Evolutionary conservation across 2,329 filamentous ascomycete species (phyloP), one percentile per base, ranked within the genome.

Genomic region (Monascus ruber): DNA sequence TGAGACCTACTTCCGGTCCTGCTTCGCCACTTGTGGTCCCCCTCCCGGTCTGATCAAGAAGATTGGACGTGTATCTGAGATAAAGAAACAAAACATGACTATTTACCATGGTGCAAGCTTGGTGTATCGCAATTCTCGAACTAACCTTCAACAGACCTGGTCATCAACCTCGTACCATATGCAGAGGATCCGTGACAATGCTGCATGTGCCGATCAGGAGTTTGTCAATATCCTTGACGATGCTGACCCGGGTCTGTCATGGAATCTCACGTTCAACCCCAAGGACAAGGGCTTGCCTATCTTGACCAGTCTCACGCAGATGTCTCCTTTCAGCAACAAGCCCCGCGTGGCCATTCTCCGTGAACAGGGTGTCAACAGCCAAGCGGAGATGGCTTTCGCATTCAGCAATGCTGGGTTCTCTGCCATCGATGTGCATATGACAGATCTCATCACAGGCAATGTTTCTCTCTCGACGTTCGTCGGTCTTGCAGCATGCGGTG

Each of bases 331-430:
- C 56, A 72, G 71, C 45, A 74, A 63, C 33, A 78, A 76, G 54
- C 83, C 84, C 1, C 78, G 80, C 27, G 88, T 98, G 24, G 91
- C 91, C 33, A 94, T 98, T 51, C 77, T 98, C 24, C 77, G 91
- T 56, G 91, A 96, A 63, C 87, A 95, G 62, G 91, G 91, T 59
- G 85, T 94, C 49, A 96, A 98, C 65, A 85, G 88, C 33, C 79
- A 95, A 53, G 81, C 86, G n/a, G 91, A 98, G 63, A 94, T 98
- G 85, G 91, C 91, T 1, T 96, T 94, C 56, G 87, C 88, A 36
- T 96, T 96, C 73, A 80, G 83, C 48, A 79, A 80, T 29, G 89
- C 91, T 33, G 89, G 89, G 31, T 96, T 96, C 67, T 81, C 87
- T 36, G 79, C 88, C 9, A 77, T 96, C 35, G 89, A 98, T 56